A percentile compares a stretch with the other conserved stretches of the same genome.
These are phyloP conservation scores for Hyphopichia pseudoburtonii DNA, from an alignment of 1,139 yeast species.

Conservation along the genomic window DNA sequence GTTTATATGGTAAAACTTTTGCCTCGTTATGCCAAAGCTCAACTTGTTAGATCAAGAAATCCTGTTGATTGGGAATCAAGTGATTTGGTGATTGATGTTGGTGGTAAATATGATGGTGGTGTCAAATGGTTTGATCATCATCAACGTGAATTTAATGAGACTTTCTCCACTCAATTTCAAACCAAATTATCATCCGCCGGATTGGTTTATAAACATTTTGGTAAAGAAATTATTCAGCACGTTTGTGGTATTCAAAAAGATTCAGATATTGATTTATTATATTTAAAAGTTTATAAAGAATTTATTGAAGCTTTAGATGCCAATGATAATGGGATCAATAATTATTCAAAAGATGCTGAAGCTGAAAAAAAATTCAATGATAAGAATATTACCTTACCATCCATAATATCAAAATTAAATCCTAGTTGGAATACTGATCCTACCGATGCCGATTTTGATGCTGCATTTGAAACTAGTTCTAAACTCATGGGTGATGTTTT, in stretches of 20 bases:
- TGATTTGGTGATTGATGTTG: constrained; percentile 92
- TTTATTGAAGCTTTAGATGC: constrained; percentile 94
- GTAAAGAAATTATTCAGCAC: constrained; percentile 68
- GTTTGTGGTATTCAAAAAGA: constrained; percentile 35
- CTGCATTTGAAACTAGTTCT: constrained; percentile 68
- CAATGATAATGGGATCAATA: constrained; percentile 88
- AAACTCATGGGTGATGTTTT: constrained; percentile 83
- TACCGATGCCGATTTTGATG: constrained; percentile 66
- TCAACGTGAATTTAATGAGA: constrained; percentile 62
- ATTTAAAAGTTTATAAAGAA: constrained; percentile 74
- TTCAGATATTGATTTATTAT: constrained; percentile 57
- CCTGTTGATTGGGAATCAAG: constrained; percentile 80
- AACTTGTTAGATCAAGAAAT: constrained; percentile 78
- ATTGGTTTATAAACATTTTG: constrained; percentile 87
- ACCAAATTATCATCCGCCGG: constrained; percentile 96
- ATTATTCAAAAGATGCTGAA: constrained; percentile 55
- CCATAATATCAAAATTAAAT: constrained; percentile 71
- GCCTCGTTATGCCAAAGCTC: constrained; percentile 67
- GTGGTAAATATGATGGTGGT: constrained; percentile 84
- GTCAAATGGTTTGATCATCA: constrained; percentile 91
- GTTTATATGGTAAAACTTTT: constrained; percentile 78
- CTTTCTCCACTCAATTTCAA: constrained; percentile 33
- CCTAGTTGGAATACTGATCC: constrained; percentile 79
- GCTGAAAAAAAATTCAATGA: constrained; percentile 33
- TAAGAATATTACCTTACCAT: constrained; percentile 67